Evolutionary conservation across 2,329 filamentous ascomycete genomes (phyloP), one percentile per base, ranked within the genome.

Genomic region (Penicillium sp.): DNA sequence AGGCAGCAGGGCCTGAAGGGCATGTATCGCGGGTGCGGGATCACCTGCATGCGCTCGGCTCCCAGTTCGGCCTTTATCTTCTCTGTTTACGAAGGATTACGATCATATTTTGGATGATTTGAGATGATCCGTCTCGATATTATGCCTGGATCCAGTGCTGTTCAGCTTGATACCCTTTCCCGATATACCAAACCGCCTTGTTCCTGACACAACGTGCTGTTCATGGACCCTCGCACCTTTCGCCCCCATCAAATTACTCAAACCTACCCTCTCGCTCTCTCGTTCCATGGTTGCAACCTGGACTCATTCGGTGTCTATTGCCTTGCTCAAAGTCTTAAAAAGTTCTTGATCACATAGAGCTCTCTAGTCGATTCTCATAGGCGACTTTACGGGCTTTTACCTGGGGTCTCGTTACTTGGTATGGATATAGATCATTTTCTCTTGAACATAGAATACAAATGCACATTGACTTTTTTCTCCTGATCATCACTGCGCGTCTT

Each of bases 51-150:
- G 29, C 84, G 94, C 55, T 88, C 91, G 33, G 92, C 91, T 29
- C 94, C 94, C 2, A 96, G 92, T 72, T 96, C 92, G n/a, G 94
- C 94, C 7, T 91, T 97, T 67, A 99, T 99, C 55, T 99, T 99
- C 67, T 92, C 94, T 56, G 85, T 97, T 56, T 97, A 92, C 69
- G 94, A 97, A 74, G 88, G 86, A 13, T 73, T 99, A 71, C 91
- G 91, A 76, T 81, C 79, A 58, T 77, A 84, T 61, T 81, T 94
- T 65, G 70, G 69, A 57, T 78, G 52, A 65, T 3, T 7, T 53
- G 24, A n/a, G 16, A 18, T 31, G 21, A 36, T 46, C 26, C 43
- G 38, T 50, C 21, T 50, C 42, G 28, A 47, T 13, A 42, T 36
- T 33, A 43, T 33, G 16, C 10, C 13, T 42, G 12, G 24, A 2